phyloP scores from a whole-genome alignment of 2,329 filamentous ascomycete genomes.

The Acephala macrosclerotiorum region DNA sequence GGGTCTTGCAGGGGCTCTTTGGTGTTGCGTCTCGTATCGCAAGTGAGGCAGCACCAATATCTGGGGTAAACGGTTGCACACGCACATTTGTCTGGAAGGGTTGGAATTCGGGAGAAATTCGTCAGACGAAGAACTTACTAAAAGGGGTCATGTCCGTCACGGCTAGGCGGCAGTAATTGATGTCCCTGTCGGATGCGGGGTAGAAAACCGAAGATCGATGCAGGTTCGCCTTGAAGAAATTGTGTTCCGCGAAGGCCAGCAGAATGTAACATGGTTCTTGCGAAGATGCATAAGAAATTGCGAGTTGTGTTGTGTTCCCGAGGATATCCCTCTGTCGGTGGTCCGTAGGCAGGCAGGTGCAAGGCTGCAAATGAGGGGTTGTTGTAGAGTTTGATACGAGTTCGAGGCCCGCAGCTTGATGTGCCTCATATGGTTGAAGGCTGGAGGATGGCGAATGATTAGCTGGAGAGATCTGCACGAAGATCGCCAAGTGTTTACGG shows the following conservation, averaged over 20 bases:
- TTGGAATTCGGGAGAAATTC: neutral
- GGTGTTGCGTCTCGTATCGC: conserved; percentile 3
- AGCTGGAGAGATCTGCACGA: conserved; percentile 13
- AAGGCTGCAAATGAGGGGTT: neutral
- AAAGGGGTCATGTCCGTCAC: neutral
- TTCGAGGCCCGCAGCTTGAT: neutral
- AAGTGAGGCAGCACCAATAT: neutral
- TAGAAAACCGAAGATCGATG: neutral
- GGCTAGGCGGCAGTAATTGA: neutral
- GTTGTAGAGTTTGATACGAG: conserved; percentile 7
- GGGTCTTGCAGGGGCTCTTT: neutral
- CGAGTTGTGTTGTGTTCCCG: neutral
- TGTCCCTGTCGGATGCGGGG: neutral
- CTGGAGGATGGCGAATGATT: conserved; percentile 8
- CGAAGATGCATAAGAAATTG: neutral
- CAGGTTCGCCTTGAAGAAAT: neutral
- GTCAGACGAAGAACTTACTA: neutral
- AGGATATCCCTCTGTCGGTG: neutral
- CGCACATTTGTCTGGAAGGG: neutral
- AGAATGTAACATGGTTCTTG: neutral
- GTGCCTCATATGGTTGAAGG: neutral
- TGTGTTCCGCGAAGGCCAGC: neutral
- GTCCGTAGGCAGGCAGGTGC: neutral
- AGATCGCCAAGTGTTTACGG: conserved; percentile 21
- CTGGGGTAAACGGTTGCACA: conserved; percentile 11